Base-by-base conservation (phyloP, 768 basidiomycete genomes). In the Suillus subluteus region DNA sequence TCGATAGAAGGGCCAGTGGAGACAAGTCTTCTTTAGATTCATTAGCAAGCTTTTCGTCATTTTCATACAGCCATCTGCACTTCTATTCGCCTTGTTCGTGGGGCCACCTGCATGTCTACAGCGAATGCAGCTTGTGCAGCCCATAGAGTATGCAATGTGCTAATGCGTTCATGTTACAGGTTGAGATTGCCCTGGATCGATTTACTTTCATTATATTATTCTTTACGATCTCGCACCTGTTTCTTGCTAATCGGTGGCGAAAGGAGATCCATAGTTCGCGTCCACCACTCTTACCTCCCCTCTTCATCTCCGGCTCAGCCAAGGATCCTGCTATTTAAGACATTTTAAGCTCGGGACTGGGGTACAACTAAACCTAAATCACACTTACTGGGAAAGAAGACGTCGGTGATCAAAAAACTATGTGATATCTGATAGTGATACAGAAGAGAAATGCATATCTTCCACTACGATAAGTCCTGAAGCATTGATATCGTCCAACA, bases 361-460 rank as follows among this genome's bases (percentile, higher is more conserved):
- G 2, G 18, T 26, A 50, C 23, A 50, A 26, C 58, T 58, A 15
- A 16, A 26, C 18, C 18, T 43, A 32, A 21, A 61, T 11, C 16
- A 21, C 30, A 43, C 40, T 61, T 61, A 44, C 59, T 18, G 2
- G 26, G 18, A 43, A 43, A 61, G 58, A 18, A 41, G 38, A 26
- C 58, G 26, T 26, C 40, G 23, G 9, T 6, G 15, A 37, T 41
- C 16, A 21, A 61, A 41, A 18, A 18, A 1, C 18, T 41, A 43
- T 43, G 41, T 8, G 21, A 37, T 56, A 44, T 61, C 59, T 43
- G 23, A 61, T 61, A 61, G 59, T 61, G 59, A 30, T 16, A 12
- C 6, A 38, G 23, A 58, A 40, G 23, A 23, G 40, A 52, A 15
- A 38, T 8, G 7, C 18, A 18, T 43, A 11, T 61, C 23, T 26